Evolutionary conservation across 805 yeast species (phyloP).

Genomic region (Huiozyma sinensis): DNA sequence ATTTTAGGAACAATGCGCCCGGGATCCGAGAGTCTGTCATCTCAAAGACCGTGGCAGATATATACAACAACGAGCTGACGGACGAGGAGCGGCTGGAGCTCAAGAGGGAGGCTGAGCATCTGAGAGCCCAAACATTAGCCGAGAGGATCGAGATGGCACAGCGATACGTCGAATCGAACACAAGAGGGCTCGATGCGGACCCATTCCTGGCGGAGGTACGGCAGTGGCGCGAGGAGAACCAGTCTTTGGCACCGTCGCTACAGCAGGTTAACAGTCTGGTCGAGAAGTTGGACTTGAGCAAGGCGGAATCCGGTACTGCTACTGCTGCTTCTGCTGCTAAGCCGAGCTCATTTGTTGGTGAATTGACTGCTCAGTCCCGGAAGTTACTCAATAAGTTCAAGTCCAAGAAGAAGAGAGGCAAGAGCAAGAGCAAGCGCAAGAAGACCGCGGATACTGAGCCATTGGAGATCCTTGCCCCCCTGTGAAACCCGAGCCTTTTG

Average conservation of each 20-base stretch:
- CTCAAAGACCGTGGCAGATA: conserved; percentile 4
- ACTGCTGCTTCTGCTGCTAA: no score
- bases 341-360: not conserved
- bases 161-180: not conserved
- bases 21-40: conserved; percentile 3
- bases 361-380: conserved; percentile 3
- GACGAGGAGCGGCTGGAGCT: conserved; percentile 1
- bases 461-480: not conserved
- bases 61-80: conserved; percentile 4
- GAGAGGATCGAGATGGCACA: not conserved
- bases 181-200: not conserved
- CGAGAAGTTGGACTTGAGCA: no score
- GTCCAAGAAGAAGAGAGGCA: no score
- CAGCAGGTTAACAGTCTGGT: no score
- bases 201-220: not conserved
- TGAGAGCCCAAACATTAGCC: not conserved
- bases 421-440: not conserved
- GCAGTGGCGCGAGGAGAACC: not conserved
- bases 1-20: conserved; percentile 1
- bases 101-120: conserved; percentile 4
- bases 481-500: no score
- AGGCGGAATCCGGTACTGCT: no score
- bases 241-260: no score
- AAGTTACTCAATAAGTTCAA: conserved; percentile 2
- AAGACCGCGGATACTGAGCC: not conserved